Conservation (phyloP, 2,329 filamentous ascomycete genomes). For the Cladosporium sp. region DNA sequence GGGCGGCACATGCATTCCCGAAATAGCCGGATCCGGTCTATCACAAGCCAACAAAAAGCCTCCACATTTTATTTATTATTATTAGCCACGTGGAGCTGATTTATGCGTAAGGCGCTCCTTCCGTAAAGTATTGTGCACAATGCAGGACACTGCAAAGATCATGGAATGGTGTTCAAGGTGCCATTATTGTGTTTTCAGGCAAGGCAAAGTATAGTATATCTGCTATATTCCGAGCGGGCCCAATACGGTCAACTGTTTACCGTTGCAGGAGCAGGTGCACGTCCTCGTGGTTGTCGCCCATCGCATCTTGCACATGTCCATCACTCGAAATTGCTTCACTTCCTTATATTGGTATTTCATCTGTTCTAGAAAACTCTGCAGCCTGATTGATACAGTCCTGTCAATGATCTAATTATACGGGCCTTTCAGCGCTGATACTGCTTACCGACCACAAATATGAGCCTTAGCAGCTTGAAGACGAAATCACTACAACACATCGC, state of each 20-base stretch:
- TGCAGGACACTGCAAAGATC: not conserved
- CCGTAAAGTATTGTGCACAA: not conserved
- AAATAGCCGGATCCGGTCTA: slow-evolving; percentile 6
- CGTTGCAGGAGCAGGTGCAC: not conserved
- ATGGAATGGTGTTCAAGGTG: not conserved
- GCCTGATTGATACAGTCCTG: not conserved
- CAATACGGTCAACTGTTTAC: not conserved
- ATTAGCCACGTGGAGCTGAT: slow-evolving; percentile 2
- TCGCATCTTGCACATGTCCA: not conserved
- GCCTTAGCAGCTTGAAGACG: slow-evolving; percentile 41
- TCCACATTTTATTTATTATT: not conserved
- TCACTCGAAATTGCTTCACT: not conserved
- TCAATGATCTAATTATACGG: not conserved
- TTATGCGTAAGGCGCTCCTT: not conserved
- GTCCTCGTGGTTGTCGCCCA: not conserved
- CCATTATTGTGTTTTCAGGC: not conserved
- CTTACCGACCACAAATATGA: not conserved
- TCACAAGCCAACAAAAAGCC: slow-evolving; percentile 7
- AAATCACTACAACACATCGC: slow-evolving; percentile 62
- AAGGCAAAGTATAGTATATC: not conserved
- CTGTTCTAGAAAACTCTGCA: not conserved
- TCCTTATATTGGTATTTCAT: not conserved
- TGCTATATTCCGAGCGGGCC: not conserved
- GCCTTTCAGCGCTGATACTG: not conserved
- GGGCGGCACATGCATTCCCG: slow-evolving; percentile 2